phyloP scores from a whole-genome alignment of 495 filamentous ascomycete species.

The Penicillium paxilli region DNA sequence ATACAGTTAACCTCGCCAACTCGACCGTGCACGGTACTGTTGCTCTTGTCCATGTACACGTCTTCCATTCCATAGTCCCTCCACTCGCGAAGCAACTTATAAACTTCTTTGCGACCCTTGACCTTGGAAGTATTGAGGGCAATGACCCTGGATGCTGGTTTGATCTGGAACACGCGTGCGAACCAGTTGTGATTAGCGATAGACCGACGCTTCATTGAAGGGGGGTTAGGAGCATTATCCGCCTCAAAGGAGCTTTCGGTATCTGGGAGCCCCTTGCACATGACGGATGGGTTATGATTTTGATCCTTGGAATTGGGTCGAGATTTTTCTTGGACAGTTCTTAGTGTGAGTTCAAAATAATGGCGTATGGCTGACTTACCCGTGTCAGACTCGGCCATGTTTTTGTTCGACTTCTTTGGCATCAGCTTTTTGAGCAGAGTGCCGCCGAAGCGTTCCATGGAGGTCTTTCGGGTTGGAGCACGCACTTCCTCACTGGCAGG shows the following conservation, averaged over 20 bases:
- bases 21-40: slow-evolving; percentile 71
- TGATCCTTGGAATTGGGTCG: slow-evolving; percentile 5
- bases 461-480: slow-evolving; percentile 21
- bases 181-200: slow-evolving; percentile 70
- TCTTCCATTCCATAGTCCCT: slow-evolving; percentile 74
- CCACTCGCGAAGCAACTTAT: slow-evolving; percentile 74
- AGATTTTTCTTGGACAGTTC: slow-evolving; percentile 2
- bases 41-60: slow-evolving; percentile 69
- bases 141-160: slow-evolving; percentile 70
- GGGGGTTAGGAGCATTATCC: slow-evolving; percentile 10
- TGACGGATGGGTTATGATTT: slow-evolving; percentile 1
- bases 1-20: slow-evolving; percentile 77
- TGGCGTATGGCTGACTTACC: slow-evolving; percentile 24
- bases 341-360: not conserved
- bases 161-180: slow-evolving; percentile 82
- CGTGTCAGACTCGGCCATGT: slow-evolving; percentile 4
- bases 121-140: slow-evolving; percentile 70
- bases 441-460: slow-evolving; percentile 27
- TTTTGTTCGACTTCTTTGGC: slow-evolving; percentile 30
- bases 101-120: slow-evolving; percentile 72
- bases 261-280: slow-evolving; percentile 18
- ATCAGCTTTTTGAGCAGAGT: slow-evolving; percentile 35
- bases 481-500: not conserved
- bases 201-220: slow-evolving; percentile 17
- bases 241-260: slow-evolving; percentile 19